A percentile compares a stretch with the other conserved stretches of the same genome.
Evolutionary conservation across 1,284 basidiomycete species (phyloP).

Genomic region (Naganishia albida): DNA sequence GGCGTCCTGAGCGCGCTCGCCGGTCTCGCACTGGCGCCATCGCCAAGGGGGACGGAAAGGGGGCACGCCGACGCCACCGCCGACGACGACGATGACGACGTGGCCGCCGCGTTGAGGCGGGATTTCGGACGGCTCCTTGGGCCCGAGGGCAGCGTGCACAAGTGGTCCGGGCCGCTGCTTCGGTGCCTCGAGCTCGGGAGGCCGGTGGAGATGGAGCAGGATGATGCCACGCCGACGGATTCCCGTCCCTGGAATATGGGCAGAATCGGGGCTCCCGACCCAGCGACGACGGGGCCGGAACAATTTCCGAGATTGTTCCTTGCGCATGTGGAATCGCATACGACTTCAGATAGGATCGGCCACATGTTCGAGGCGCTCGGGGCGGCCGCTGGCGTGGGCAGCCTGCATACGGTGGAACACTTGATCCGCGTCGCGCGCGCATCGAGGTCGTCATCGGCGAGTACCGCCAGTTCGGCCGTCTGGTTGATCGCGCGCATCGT

Average conservation of each 20-base stretch:
- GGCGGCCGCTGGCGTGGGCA: slow-evolving; percentile 63
- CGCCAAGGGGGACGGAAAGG: neutral
- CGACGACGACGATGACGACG: slow-evolving; percentile 67
- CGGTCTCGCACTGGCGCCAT: slow-evolving; percentile 66
- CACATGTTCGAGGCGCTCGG: slow-evolving; percentile 74
- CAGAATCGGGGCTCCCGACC: slow-evolving; percentile 35
- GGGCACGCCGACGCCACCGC: no score
- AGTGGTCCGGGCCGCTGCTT: slow-evolving; percentile 82
- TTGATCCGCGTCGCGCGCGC: slow-evolving; percentile 64
- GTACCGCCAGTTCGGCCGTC: slow-evolving; percentile 67
- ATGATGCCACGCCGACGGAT: slow-evolving; percentile 59
- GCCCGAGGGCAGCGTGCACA: slow-evolving; percentile 76
- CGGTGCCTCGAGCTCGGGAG: slow-evolving; percentile 61
- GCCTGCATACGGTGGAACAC: slow-evolving; percentile 77
- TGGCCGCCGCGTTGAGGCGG: neutral
- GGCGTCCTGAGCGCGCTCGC: slow-evolving; percentile 73
- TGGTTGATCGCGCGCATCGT: slow-evolving; percentile 77
- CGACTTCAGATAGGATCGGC: slow-evolving; percentile 62
- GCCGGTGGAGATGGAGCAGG: slow-evolving; percentile 43
- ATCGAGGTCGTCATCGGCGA: slow-evolving; percentile 49
- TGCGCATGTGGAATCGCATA: slow-evolving; percentile 63
- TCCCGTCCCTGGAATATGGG: slow-evolving; percentile 48
- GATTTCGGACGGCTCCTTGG: slow-evolving; percentile 62
- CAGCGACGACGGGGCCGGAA: slow-evolving; percentile 38
- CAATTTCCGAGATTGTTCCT: slow-evolving; percentile 58